Conservation (phyloP, 2,329 filamentous ascomycete species). For the Plenodomus lindquistii region DNA sequence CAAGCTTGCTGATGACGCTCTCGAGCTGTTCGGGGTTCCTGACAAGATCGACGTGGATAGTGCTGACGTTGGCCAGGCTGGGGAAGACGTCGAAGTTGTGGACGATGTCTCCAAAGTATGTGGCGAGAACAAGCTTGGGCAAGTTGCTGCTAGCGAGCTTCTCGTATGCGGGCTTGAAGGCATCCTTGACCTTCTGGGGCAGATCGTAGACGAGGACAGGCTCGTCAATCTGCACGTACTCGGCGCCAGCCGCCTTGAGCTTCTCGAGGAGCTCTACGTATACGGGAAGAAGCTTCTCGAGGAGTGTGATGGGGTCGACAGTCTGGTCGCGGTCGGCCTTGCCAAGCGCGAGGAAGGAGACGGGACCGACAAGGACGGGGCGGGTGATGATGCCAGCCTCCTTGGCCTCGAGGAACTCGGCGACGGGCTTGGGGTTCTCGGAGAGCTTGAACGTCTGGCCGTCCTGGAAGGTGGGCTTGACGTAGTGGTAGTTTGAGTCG, state of each 20-base stretch:
- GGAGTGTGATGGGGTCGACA: constrained; percentile 89
- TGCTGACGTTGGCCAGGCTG: constrained; percentile 72
- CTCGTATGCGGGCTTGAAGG: constrained; percentile 98
- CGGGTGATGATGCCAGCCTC: constrained; percentile 91
- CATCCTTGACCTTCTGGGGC: constrained; percentile 84
- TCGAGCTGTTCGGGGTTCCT: constrained; percentile 98
- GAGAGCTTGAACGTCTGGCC: constrained; percentile 93
- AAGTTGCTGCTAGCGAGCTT: constrained; percentile 80
- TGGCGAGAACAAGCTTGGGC: constrained; percentile 87
- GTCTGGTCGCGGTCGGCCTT: constrained; percentile 97
- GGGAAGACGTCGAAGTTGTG: constrained; percentile 95
- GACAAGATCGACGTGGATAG: constrained; percentile 92
- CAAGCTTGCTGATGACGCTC: constrained; percentile 78
- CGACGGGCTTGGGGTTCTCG: constrained; percentile 87
- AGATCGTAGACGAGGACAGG: constrained; percentile 95
- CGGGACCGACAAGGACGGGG: constrained; percentile 91
- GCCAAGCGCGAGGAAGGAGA: constrained; percentile 95
- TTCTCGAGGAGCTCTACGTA: constrained; percentile 91
- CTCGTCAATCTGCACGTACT: constrained; percentile 98
- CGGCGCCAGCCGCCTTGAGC: constrained; percentile 94
- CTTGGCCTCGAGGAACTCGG: constrained; percentile 96
- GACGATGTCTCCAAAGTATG: constrained; percentile 99
- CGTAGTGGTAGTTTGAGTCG: constrained; percentile 99
- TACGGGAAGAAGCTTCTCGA: constrained; percentile 90
- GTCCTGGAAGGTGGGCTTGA: constrained; percentile 97